These are phyloP conservation scores for Earliella scabrosa DNA, from an alignment of 1,284 basidiomycete species.

Conservation along the genomic window DNA sequence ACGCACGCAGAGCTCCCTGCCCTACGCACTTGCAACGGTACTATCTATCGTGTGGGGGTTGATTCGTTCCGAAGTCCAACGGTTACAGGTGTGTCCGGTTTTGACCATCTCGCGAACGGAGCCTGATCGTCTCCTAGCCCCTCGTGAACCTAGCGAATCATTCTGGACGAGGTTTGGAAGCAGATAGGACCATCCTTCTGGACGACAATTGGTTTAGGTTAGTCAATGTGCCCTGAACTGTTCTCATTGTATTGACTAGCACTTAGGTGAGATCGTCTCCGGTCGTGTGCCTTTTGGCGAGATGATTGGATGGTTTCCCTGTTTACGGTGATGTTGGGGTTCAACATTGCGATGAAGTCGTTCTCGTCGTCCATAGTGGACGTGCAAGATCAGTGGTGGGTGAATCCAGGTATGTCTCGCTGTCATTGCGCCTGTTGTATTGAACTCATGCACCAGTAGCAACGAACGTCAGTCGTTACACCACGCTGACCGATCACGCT, in stretches of 20 bases:
- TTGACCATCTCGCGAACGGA: background rate
- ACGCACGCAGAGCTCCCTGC: too few relatives aligned
- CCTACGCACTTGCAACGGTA: too few relatives aligned
- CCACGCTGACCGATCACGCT: background rate
- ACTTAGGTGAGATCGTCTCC: too few relatives aligned
- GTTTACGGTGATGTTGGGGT: too few relatives aligned
- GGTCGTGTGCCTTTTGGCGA: background rate
- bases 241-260: too few relatives aligned
- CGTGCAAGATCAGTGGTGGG: background rate
- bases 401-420: background rate
- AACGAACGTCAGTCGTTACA: background rate
- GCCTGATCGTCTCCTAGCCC: background rate
- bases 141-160: constrained; percentile 1
- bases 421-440: background rate
- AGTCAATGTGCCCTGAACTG: too few relatives aligned
- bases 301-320: background rate
- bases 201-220: too few relatives aligned
- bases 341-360: background rate
- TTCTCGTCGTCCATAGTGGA: background rate
- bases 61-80: background rate
- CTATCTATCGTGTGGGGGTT: too few relatives aligned
- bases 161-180: background rate
- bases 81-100: background rate
- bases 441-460: background rate
- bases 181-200: constrained; percentile 1